Percentiles rank a stretch among this genome's conserved stretches.
These are phyloP conservation scores for Metschnikowia santaceciliae DNA, from an alignment of 805 yeast species.

Conservation along the genomic window DNA sequence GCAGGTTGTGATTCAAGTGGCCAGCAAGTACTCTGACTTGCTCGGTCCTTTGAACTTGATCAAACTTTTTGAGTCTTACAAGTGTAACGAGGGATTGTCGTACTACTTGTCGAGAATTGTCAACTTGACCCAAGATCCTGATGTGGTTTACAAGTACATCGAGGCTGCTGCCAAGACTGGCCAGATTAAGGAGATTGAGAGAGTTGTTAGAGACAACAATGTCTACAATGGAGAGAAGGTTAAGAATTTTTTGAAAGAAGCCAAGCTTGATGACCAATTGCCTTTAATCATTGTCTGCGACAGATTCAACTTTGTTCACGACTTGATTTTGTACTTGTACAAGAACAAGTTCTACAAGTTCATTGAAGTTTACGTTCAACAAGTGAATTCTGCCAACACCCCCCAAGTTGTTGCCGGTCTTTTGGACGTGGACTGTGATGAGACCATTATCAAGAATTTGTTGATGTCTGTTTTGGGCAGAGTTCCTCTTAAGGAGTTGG, in stretches of 20 bases:
- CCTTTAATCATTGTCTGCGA: constrained; percentile 97
- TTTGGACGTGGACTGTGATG: constrained; percentile 97
- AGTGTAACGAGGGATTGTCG: constrained; percentile 89
- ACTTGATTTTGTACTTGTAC: constrained; percentile 86
- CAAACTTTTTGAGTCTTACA: constrained; percentile 89
- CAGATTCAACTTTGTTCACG: constrained; percentile 87
- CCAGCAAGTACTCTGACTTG: constrained; percentile 91
- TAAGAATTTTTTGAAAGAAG: constrained; percentile 93
- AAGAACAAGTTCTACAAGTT: constrained; percentile 94
- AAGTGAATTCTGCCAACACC: constrained; percentile 92
- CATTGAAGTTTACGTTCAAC: constrained; percentile 96
- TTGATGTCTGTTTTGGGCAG: constrained; percentile 86
- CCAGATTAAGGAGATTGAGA: constrained; percentile 90
- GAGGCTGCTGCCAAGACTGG: constrained; percentile 90
- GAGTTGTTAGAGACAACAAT: constrained; percentile 90
- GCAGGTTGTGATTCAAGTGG: constrained; percentile 93
- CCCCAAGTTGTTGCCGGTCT: constrained; percentile 96
- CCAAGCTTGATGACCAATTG: constrained; percentile 87
- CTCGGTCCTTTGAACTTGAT: constrained; percentile 83
- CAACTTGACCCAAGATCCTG: constrained; percentile 88
- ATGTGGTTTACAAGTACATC: constrained; percentile 93
- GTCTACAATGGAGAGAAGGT: constrained; percentile 97
- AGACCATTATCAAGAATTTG: constrained; percentile 73
- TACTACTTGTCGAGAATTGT: constrained; percentile 92
- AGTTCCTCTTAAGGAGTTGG: constrained; percentile 86